Conservation (phyloP, 768 basidiomycete species). For the Sistotremastrum niveocremeum region DNA sequence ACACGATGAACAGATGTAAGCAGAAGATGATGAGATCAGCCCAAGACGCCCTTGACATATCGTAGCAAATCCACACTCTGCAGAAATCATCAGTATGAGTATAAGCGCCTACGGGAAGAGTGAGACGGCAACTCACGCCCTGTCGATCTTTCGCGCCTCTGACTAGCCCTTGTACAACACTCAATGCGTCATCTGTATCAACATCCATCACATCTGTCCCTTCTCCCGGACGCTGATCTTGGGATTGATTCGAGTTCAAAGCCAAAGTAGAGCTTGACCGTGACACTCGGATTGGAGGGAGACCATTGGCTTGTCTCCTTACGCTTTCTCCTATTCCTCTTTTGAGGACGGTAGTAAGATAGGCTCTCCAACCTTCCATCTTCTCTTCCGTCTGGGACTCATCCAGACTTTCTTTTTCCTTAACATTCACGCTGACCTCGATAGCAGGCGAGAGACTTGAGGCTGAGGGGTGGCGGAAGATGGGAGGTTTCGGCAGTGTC, state of each 20-base stretch:
- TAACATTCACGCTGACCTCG: conserved; percentile 2
- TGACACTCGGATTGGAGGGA: not conserved
- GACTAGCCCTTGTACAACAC: conserved; percentile 58
- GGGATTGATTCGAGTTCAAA: too few relatives aligned
- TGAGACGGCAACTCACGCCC: conserved; percentile 38
- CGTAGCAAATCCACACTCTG: conserved; percentile 59
- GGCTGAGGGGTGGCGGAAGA: conserved; percentile 1
- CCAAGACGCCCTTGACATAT: conserved; percentile 57
- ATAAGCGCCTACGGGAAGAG: conserved; percentile 3
- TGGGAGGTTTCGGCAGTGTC: conserved; percentile 5
- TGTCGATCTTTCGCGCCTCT: conserved; percentile 51
- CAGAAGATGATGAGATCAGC: conserved; percentile 21
- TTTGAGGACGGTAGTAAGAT: too few relatives aligned
- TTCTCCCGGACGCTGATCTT: conserved; percentile 28
- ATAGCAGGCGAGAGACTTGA: conserved; percentile 3
- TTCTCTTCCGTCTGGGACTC: too few relatives aligned
- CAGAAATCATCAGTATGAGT: conserved; percentile 1
- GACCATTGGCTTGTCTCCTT: not conserved
- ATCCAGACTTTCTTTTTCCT: not conserved
- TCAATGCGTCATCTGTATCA: conserved; percentile 11
- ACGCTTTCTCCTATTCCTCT: too few relatives aligned
- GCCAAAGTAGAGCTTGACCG: too few relatives aligned
- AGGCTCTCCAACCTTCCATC: too few relatives aligned
- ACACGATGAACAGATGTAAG: too few relatives aligned
- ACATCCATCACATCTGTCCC: conserved; percentile 18